Evolutionary conservation across 495 filamentous ascomycete species (phyloP).

Genomic region (Penicillium pulvis): DNA sequence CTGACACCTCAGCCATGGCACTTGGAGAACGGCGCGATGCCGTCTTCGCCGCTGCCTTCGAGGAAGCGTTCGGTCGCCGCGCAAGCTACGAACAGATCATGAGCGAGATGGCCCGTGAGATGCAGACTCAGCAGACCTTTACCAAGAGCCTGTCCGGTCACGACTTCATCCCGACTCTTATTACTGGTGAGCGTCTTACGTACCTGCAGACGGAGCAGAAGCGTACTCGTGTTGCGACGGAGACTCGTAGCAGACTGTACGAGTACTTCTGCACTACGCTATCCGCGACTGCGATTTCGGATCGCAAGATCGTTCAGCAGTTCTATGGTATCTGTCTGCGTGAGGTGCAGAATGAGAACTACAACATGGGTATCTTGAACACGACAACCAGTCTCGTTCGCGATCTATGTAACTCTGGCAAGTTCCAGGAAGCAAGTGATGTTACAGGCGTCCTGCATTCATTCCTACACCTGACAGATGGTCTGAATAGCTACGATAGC

Average conservation of each 20-base stretch:
- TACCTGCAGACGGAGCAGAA: conserved; percentile 52
- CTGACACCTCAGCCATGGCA: conserved; percentile 30
- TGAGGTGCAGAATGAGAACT: conserved; percentile 43
- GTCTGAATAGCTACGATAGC: conserved; percentile 48
- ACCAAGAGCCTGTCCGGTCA: conserved; percentile 42
- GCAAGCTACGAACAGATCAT: conserved; percentile 56
- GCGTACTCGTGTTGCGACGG: conserved; percentile 43
- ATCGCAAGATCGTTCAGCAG: conserved; percentile 40
- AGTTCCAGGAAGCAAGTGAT: conserved; percentile 55
- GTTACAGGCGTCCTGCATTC: conserved; percentile 55
- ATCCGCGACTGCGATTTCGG: conserved; percentile 42
- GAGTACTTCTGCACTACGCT: conserved; percentile 58
- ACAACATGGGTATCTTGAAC: conserved; percentile 43
- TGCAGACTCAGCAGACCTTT: conserved; percentile 59
- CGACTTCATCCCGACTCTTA: conserved; percentile 52
- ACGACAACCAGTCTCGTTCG: conserved; percentile 41
- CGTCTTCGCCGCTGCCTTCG: conserved; percentile 63
- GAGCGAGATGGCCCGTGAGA: conserved; percentile 58
- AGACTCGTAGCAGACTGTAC: conserved; percentile 53
- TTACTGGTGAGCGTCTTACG: conserved; percentile 53
- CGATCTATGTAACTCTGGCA: conserved; percentile 42
- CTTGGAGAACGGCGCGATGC: conserved; percentile 45
- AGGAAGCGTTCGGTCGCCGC: conserved; percentile 48
- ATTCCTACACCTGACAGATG: conserved; percentile 57
- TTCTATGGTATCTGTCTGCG: conserved; percentile 57